Evolutionary conservation across 139 green algal species (phyloP).

Genomic region (Limnomonas spitsbergensis): DNA sequence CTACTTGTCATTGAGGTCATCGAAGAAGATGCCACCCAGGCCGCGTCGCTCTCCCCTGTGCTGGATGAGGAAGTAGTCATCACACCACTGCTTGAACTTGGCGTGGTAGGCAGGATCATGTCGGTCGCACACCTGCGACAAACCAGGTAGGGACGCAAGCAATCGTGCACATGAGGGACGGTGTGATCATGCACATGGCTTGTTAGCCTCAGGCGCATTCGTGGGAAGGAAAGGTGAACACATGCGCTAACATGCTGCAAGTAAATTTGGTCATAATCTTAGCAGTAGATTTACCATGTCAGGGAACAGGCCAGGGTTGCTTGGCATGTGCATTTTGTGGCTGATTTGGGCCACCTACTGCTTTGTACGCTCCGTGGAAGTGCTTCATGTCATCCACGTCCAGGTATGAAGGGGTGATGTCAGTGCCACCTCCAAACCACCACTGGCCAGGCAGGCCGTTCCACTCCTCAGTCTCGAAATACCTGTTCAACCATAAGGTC

Average conservation of each 20-base stretch:
- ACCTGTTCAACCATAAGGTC: conserved; percentile 67
- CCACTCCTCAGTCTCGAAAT: conserved; percentile 98
- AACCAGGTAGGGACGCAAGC: too few relatives aligned
- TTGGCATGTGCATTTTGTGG: not conserved
- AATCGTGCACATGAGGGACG: too few relatives aligned
- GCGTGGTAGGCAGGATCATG: conserved; percentile 93
- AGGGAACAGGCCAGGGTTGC: too few relatives aligned
- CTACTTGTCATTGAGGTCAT: conserved; percentile 86
- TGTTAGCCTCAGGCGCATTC: too few relatives aligned
- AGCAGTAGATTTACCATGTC: too few relatives aligned
- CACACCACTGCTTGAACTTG: conserved; percentile 91
- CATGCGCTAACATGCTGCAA: too few relatives aligned
- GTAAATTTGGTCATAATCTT: too few relatives aligned
- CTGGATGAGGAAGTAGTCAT: conserved; percentile 98
- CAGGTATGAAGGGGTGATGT: conserved; percentile 96
- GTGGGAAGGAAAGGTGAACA: too few relatives aligned
- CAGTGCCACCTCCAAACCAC: conserved; percentile 99
- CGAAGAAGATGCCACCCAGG: conserved; percentile 97
- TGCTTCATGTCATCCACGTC: conserved; percentile 93
- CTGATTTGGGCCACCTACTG: not conserved
- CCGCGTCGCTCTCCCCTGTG: conserved; percentile 86
- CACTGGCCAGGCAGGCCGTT: conserved; percentile 88
- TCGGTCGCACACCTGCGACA: conserved; percentile 76
- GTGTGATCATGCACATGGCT: too few relatives aligned
- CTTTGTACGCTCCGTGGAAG: conserved; percentile 94